These are phyloP conservation scores for Phytophthora kernoviae DNA, from an alignment of 352 stramenopile genomes.

Conservation along the genomic window DNA sequence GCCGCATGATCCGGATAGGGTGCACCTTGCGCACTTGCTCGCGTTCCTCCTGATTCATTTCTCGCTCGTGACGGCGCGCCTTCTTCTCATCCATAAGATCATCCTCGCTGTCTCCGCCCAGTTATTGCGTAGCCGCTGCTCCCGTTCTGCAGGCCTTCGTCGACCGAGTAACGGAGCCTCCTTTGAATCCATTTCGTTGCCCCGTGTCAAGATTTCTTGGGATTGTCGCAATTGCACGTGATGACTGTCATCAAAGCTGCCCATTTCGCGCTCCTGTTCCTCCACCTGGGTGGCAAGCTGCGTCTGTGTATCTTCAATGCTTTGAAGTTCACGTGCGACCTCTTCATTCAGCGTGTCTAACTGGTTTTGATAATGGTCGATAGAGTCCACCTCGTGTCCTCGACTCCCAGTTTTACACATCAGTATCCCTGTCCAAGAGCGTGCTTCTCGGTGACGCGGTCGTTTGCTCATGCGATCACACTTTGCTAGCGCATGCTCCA, in stretches of 20 bases:
- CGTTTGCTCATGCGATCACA: slow-evolving; percentile 48
- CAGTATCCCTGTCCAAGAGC: slow-evolving; percentile 49
- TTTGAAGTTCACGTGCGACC: slow-evolving; percentile 62
- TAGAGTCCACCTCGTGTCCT: slow-evolving; percentile 53
- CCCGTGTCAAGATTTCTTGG: slow-evolving; percentile 17
- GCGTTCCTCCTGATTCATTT: slow-evolving; percentile 56
- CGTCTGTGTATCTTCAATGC: slow-evolving; percentile 61
- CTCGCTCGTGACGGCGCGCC: slow-evolving; percentile 33
- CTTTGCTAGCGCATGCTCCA: slow-evolving; percentile 62
- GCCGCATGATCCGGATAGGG: slow-evolving; percentile 70
- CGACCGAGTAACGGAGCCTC: slow-evolving; percentile 21
- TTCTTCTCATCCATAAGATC: slow-evolving; percentile 39
- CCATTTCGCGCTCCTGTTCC: slow-evolving; percentile 27
- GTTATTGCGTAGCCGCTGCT: slow-evolving; percentile 20
- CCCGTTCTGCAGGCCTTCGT: neutral
- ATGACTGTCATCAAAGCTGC: slow-evolving; percentile 23
- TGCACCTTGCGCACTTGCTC: slow-evolving; percentile 49
- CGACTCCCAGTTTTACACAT: slow-evolving; percentile 44
- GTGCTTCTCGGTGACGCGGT: slow-evolving; percentile 50
- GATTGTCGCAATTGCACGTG: slow-evolving; percentile 16
- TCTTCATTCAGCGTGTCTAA: slow-evolving; percentile 62
- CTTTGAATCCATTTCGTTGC: slow-evolving; percentile 21
- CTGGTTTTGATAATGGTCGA: slow-evolving; percentile 65
- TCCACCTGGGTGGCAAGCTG: slow-evolving; percentile 53
- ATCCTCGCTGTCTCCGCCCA: slow-evolving; percentile 22